Conservation (phyloP, 129 eudicot species). For the Calendula officinalis region DNA sequence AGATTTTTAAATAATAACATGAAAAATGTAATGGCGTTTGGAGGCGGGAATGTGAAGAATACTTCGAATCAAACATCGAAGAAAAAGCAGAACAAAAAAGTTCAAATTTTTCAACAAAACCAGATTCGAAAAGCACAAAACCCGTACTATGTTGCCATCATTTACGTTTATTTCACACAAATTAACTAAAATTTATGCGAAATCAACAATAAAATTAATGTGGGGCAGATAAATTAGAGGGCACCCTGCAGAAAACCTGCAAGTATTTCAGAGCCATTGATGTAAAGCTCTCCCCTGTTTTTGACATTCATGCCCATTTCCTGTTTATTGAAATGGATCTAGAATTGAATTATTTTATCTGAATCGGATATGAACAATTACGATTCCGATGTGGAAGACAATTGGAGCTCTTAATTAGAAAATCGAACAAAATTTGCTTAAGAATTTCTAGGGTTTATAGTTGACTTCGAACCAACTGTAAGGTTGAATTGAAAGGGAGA, state of each 20-base stretch:
- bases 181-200: no score
- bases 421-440: no score
- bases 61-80: slow-evolving; percentile 11
- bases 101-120: slow-evolving; percentile 12
- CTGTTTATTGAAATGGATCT: not conserved
- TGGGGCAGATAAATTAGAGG: slow-evolving; percentile 47
- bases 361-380: not conserved
- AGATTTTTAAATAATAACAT: no score
- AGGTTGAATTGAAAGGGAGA: no score
- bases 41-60: slow-evolving; percentile 54
- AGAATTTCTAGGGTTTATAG: slow-evolving; percentile 1
- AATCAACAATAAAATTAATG: slow-evolving; percentile 24
- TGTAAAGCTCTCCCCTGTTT: slow-evolving; percentile 51
- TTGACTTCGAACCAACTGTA: no score
- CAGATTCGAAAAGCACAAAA: slow-evolving; percentile 34
- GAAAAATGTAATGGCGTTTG: slow-evolving; percentile 57
- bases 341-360: not conserved
- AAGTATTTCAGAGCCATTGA: slow-evolving; percentile 61
- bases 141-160: slow-evolving; percentile 75
- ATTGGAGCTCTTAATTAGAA: not conserved
- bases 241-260: slow-evolving; percentile 76
- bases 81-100: slow-evolving; percentile 17
- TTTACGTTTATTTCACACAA: slow-evolving; percentile 27
- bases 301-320: slow-evolving; percentile 28
- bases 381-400: not conserved